These are phyloP conservation scores for Cafeteria roenbergensis DNA, from an alignment of 108 stramenopile species.

Conservation along the genomic window DNA sequence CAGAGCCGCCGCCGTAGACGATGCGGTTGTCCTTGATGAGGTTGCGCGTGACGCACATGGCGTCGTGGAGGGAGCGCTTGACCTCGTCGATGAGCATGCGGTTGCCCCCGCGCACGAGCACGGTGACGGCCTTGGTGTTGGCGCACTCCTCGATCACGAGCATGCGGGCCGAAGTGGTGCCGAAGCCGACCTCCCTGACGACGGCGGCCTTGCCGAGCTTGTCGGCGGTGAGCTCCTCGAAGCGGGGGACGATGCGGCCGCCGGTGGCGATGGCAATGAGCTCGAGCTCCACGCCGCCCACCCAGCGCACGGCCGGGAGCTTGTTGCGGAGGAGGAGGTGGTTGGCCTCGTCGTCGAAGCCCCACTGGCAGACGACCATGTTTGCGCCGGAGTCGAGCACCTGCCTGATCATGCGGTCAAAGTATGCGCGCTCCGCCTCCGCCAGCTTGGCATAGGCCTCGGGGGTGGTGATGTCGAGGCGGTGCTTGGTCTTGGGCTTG, in stretches of 20 bases:
- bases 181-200: constrained; percentile 83
- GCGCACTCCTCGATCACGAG: constrained; percentile 85
- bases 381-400: constrained; percentile 95
- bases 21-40: constrained; percentile 83
- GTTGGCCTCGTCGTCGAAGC: constrained; percentile 98
- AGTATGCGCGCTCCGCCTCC: constrained; percentile 87
- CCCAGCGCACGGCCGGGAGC: constrained; percentile 85
- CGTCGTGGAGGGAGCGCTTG: constrained; percentile 98
- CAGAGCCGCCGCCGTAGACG: constrained; percentile 95
- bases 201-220: constrained; percentile 84
- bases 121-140: constrained; percentile 88
- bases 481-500: constrained; percentile 99
- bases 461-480: constrained; percentile 84
- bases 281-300: constrained; percentile 97
- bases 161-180: constrained; percentile 78
- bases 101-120: constrained; percentile 90
- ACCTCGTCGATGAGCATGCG: constrained; percentile 99
- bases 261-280: constrained; percentile 99
- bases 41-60: constrained; percentile 98
- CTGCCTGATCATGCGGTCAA: constrained; percentile 85
- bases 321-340: constrained; percentile 81
- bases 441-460: constrained; percentile 87
- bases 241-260: constrained; percentile 91
- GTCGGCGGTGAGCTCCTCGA: constrained; percentile 71
- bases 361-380: constrained; percentile 90